Conservation (phyloP, 2,329 filamentous ascomycete species). For the Aureobasidium vineae region DNA sequence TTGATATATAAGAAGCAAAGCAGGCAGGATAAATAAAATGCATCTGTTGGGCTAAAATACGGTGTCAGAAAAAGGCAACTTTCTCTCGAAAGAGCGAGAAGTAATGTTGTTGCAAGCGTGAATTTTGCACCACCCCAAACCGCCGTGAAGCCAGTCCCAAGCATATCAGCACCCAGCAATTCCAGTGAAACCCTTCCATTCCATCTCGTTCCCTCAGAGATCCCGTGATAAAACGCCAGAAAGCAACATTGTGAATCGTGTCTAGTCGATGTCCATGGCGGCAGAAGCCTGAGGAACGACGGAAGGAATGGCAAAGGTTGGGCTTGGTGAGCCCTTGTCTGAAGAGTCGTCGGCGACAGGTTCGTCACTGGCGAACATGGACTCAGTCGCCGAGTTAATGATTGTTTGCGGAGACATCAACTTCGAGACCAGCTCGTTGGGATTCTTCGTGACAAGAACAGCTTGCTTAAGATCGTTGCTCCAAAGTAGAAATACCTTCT, state of each 20-base stretch:
- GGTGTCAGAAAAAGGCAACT: not conserved
- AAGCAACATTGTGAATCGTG: not conserved
- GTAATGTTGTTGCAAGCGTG: not conserved
- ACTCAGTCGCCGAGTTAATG: constrained; percentile 3
- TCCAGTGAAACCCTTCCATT: not conserved
- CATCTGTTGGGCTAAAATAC: not conserved
- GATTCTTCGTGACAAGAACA: constrained; percentile 44
- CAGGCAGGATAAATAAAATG: not conserved
- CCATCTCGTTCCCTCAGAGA: not conserved
- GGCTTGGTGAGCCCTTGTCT: constrained; percentile 9
- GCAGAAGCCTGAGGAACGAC: constrained; percentile 12
- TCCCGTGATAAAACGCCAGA: constrained; percentile 4
- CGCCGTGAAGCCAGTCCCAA: constrained; percentile 8
- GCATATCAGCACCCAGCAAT: constrained; percentile 5
- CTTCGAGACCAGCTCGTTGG: constrained; percentile 36
- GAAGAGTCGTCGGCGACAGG: constrained; percentile 14
- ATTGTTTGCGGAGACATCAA: constrained; percentile 29
- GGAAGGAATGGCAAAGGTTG: constrained; percentile 14
- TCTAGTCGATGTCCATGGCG: constrained; percentile 15
- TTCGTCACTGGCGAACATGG: constrained; percentile 20
- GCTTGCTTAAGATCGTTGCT: constrained; percentile 50
- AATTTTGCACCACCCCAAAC: not conserved
- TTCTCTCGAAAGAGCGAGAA: not conserved
- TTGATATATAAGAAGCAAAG: constrained; percentile 7
- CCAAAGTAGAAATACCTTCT: constrained; percentile 50